Base-by-base conservation (phyloP, 352 stramenopile species). In the Globisporangium cylindrosporum region DNA sequence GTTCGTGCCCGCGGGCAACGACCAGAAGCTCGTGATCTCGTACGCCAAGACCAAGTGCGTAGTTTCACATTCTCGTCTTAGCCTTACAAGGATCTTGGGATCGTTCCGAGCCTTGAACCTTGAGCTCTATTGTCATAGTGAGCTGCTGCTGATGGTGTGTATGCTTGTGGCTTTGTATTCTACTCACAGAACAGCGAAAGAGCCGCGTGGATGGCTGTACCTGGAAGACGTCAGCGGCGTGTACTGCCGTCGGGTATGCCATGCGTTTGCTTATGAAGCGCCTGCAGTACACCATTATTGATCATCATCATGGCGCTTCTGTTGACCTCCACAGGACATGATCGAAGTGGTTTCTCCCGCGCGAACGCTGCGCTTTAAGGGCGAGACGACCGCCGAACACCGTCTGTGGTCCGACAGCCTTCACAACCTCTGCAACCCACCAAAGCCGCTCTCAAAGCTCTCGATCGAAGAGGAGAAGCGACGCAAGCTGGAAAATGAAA, bases 321-420 rank as follows among this genome's bases (percentile, higher is more conserved):
- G 22, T 6, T 69, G 59, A 2, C 38, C 38, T 18, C 4, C 38
- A 5, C 57, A 94, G 84, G 83, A 92, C 36, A 86, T 93, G 77
- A 95, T 95, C 62, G 85, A 95, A 62, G 82, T 95, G 57, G 81
- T 93, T 15, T 91, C 87, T 29, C 82, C 85, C 1, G 78, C 79
- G 24, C 79, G 85, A 9, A 95, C 85, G 12, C 69, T 95, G 14
- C 80, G 87, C 9, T 82, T 95, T 53, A 91, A 92, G 64, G 85
- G 87, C n/a, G 85, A 95, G 67, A 95, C 84, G 18, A 74, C 73
- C 0, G 85, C 86, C 1, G 87, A 95, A 70, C 87, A 95, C 49
- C 81, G 80, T 2, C 65, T 95, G 12, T 95, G 87, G 87, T 88
- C 83, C 3, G 85, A 95, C 60, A 94, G 86, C 72, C 74, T 94